These are phyloP conservation scores for Triangularia verruculosa DNA, from an alignment of 2,329 filamentous ascomycete species.

Conservation along the genomic window DNA sequence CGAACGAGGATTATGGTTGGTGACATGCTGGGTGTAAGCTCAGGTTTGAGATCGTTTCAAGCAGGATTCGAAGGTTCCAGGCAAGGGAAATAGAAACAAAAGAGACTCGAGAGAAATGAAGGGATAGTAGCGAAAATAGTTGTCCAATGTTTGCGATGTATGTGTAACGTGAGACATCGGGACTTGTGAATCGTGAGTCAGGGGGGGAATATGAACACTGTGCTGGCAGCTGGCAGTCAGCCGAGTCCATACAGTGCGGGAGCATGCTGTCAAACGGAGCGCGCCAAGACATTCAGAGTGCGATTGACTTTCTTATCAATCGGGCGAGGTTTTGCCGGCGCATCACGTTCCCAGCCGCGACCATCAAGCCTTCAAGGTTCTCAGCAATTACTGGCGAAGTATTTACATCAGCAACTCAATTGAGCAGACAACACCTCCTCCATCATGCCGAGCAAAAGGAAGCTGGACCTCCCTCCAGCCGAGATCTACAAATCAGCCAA, in stretches of 20 bases:
- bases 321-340: constrained; percentile 3
- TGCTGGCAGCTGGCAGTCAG: neutral
- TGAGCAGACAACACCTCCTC: neutral
- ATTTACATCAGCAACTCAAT: neutral
- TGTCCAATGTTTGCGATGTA: neutral
- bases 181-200: constrained; percentile 3
- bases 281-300: neutral
- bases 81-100: neutral
- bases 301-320: neutral
- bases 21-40: constrained; percentile 43
- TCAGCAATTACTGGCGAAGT: neutral
- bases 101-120: no score
- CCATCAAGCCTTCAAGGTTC: constrained; percentile 2
- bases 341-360: constrained; percentile 4
- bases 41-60: no score
- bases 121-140: neutral
- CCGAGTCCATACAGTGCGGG: neutral
- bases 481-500: constrained; percentile 64
- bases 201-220: neutral
- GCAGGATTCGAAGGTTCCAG: no score
- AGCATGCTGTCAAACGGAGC: neutral
- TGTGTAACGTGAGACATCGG: constrained; percentile 1
- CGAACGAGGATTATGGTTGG: constrained; percentile 75
- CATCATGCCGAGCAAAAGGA: constrained; percentile 48
- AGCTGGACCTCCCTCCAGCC: constrained; percentile 62